phyloP scores from a whole-genome alignment of 2,329 filamentous ascomycete species.

The Geoglossum cookeanum region DNA sequence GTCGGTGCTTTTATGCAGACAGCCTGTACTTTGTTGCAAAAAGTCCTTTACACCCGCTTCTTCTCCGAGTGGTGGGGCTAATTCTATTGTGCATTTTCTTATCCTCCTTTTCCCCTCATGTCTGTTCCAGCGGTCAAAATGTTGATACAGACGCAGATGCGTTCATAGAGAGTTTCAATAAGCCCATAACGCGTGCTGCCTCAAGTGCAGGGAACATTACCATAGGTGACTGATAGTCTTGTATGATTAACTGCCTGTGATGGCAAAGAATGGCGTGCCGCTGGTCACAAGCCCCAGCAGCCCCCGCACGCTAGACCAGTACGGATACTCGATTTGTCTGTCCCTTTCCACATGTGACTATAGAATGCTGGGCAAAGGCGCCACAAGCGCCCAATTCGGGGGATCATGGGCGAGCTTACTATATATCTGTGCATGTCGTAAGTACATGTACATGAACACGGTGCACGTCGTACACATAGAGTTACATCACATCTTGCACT shows the following conservation, averaged over 20 bases:
- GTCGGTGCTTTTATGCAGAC: background rate
- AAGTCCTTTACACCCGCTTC: background rate
- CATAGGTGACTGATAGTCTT: background rate
- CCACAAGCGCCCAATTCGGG: no score
- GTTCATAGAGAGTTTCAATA: background rate
- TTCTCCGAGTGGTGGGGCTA: background rate
- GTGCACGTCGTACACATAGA: no score
- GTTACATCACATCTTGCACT: background rate
- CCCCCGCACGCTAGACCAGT: no score
- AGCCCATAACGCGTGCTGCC: background rate
- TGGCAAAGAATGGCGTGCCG: background rate
- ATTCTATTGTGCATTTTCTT: slow-evolving; percentile 2
- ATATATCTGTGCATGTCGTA: no score
- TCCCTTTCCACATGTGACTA: no score
- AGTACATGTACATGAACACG: no score
- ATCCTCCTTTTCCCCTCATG: background rate
- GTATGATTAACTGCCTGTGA: background rate
- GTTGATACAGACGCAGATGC: background rate
- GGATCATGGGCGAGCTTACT: no score
- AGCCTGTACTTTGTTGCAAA: background rate
- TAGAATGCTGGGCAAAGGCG: no score
- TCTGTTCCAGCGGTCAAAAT: background rate
- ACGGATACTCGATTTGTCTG: no score
- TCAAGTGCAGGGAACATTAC: background rate
- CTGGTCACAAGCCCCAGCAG: no score